Percentiles rank a stretch among this genome's conserved stretches.
phyloP scores from a whole-genome alignment of 2,329 filamentous ascomycete genomes.

The Metarhizium guizhouense region DNA sequence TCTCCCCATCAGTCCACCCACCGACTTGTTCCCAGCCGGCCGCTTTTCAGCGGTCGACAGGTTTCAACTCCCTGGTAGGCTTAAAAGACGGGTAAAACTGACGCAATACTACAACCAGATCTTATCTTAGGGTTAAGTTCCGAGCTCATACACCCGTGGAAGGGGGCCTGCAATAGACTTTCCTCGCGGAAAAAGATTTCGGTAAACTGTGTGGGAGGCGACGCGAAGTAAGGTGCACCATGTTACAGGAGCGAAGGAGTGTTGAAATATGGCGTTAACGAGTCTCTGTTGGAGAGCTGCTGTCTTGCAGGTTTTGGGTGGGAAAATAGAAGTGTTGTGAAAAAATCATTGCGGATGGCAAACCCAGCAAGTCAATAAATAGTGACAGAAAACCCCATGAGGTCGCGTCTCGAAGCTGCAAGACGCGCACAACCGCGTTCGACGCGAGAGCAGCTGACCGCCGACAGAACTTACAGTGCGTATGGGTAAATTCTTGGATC shows the following conservation, averaged over 20 bases:
- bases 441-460: constrained; percentile 19
- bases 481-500: not conserved
- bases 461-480: not conserved
- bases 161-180: constrained; percentile 45
- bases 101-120: constrained; percentile 67
- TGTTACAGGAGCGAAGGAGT: constrained; percentile 34
- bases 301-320: not conserved
- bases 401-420: not conserved
- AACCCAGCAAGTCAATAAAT: not conserved
- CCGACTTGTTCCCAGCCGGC: constrained; percentile 22
- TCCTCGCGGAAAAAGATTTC: constrained; percentile 61
- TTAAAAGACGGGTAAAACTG: constrained; percentile 62
- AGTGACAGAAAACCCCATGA: not conserved
- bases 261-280: constrained; percentile 11
- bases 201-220: constrained; percentile 76
- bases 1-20: constrained; percentile 39
- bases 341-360: not conserved
- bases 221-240: constrained; percentile 39
- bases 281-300: not conserved
- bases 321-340: not conserved
- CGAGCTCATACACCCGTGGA: constrained; percentile 53
- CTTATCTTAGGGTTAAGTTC: constrained; percentile 95
- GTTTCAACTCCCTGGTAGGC: constrained; percentile 22
- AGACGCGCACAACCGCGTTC: constrained; percentile 5
- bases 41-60: constrained; percentile 42